Percentiles rank a stretch among this genome's conserved stretches.
Evolutionary conservation across 164 flowering plant species (phyloP).

Genomic region (Sextonia rubra): DNA sequence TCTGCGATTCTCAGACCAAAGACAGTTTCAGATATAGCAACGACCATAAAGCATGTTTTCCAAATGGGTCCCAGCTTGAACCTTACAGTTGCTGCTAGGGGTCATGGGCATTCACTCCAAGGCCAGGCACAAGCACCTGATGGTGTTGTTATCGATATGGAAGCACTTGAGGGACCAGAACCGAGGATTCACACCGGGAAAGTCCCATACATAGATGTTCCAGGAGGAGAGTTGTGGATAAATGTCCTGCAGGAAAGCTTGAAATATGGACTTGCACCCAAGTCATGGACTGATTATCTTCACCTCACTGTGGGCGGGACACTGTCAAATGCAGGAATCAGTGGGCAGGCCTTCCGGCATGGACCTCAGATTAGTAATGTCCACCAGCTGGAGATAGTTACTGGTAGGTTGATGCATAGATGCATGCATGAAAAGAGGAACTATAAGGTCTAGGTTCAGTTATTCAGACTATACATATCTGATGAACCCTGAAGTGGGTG

Average conservation of each 20-base stretch:
- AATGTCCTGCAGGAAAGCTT: conserved; percentile 70
- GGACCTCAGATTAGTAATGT: conserved; percentile 94
- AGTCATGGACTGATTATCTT: conserved; percentile 97
- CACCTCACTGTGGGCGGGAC: conserved; percentile 91
- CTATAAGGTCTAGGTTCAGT: no score
- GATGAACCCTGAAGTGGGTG: no score
- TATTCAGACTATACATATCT: not conserved
- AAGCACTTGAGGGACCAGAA: conserved; percentile 38
- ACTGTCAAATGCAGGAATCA: conserved; percentile 85
- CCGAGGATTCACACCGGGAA: conserved; percentile 41
- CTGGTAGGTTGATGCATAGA: conserved; percentile 44
- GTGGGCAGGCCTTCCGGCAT: conserved; percentile 85
- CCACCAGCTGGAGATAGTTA: conserved; percentile 77
- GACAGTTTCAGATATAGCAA: conserved; percentile 60
- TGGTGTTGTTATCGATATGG: conserved; percentile 78
- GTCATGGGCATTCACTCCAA: conserved; percentile 84
- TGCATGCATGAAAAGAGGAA: not conserved
- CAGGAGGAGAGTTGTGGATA: conserved; percentile 88
- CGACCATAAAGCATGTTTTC: conserved; percentile 44
- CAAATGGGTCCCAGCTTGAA: conserved; percentile 45
- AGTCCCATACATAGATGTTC: conserved; percentile 68
- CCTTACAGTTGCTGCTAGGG: conserved; percentile 83
- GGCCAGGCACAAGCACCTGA: conserved; percentile 76
- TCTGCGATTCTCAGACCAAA: conserved; percentile 60
- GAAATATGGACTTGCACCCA: conserved; percentile 71